These are phyloP conservation scores for Pseudocercospora macadamiae DNA, from an alignment of 2,329 filamentous ascomycete genomes.

Conservation along the genomic window DNA sequence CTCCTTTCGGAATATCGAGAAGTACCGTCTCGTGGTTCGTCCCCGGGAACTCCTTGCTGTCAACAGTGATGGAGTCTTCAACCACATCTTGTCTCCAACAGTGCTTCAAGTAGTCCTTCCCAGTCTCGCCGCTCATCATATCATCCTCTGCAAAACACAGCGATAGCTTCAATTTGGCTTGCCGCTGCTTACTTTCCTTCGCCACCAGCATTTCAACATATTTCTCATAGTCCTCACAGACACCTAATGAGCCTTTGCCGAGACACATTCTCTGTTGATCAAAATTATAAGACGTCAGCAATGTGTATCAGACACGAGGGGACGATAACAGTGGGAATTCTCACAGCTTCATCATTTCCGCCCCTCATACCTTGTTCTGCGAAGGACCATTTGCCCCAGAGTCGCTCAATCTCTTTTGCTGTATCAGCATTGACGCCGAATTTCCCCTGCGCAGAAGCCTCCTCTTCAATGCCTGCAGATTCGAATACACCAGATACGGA, in stretches of 20 bases:
- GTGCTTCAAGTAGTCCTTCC: conserved; percentile 47
- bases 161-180: conserved; percentile 33
- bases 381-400: conserved; percentile 29
- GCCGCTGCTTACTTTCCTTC: conserved; percentile 17
- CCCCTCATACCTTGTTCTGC: conserved; percentile 39
- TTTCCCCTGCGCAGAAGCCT: conserved; percentile 26
- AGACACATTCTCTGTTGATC: conserved; percentile 45
- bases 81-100: conserved; percentile 43
- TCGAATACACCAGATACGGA: conserved; percentile 27
- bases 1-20: conserved; percentile 30
- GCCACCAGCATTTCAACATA: conserved; percentile 27
- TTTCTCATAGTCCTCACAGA: conserved; percentile 40
- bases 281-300: no score
- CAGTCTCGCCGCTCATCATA: conserved; percentile 47
- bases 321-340: no score
- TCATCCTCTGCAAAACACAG: conserved; percentile 46
- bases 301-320: no score
- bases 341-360: conserved; percentile 44
- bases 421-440: conserved; percentile 33
- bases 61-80: conserved; percentile 40
- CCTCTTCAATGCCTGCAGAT: conserved; percentile 5
- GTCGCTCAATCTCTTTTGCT: conserved; percentile 26
- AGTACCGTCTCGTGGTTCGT: conserved; percentile 47
- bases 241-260: conserved; percentile 38
- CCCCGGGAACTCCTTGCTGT: conserved; percentile 33